A percentile compares a stretch with the other conserved stretches of the same genome.
Evolutionary conservation across 176 grass and related monocot genomes (phyloP).

Genomic region (Avena atlantica): DNA sequence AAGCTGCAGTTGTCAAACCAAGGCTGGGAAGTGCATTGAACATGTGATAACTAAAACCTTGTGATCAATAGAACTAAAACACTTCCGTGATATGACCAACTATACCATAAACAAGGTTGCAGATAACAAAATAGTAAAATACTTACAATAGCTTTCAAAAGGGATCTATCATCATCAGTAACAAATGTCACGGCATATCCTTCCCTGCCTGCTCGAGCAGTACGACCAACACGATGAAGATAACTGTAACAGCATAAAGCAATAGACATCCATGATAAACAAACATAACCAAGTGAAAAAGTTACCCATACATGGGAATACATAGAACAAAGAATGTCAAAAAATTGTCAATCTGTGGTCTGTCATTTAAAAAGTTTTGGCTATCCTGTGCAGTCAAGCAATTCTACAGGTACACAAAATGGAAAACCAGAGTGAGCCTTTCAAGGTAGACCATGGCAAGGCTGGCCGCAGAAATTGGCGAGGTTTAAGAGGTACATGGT

Average conservation of each 20-base stretch:
- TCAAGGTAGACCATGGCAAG: slow-evolving; percentile 1
- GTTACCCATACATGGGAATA: not conserved
- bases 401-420: slow-evolving; percentile 1
- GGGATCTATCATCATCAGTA: slow-evolving; percentile 96
- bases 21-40: not conserved
- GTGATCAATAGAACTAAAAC: not conserved
- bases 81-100: not conserved
- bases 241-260: slow-evolving; percentile 60
- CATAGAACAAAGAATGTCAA: not conserved
- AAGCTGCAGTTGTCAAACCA: not conserved
- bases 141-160: slow-evolving; percentile 92
- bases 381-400: slow-evolving; percentile 1
- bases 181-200: slow-evolving; percentile 97
- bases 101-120: not conserved
- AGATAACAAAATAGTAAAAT: slow-evolving; percentile 16
- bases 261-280: not conserved
- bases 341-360: not conserved
- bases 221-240: slow-evolving; percentile 94
- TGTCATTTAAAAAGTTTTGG: not conserved
- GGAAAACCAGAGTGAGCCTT: not conserved
- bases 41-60: slow-evolving; percentile 1
- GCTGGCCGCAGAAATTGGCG: not conserved
- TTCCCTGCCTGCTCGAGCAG: slow-evolving; percentile 87
- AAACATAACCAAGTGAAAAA: slow-evolving; percentile 15
- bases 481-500: not conserved